Base-by-base conservation (phyloP, 192 early-diverging fungal species). In the Gryganskiella cystojenkinii region DNA sequence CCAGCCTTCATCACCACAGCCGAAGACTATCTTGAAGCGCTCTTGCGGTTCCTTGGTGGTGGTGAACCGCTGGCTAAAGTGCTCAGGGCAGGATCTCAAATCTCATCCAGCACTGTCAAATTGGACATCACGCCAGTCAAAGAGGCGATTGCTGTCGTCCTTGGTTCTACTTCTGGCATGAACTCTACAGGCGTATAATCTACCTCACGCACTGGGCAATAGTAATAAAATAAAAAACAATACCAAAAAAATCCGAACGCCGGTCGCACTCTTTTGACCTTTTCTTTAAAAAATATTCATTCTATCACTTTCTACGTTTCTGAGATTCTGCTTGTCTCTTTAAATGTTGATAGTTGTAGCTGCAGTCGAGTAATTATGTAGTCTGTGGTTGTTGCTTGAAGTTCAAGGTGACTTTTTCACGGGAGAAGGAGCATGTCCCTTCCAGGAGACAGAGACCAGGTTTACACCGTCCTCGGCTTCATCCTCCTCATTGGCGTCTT, bases 41-140 rank as follows among this genome's bases (percentile, higher is more conserved):
- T 76, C 4, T 20, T 76, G 1, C 51, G 46, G 24, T 31, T 76
- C 40, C 46, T 76, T 1, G 73, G 73, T 2, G 73, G 73, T 0
- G 73, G 73, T 7, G 54, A 62, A 20, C 73, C 73, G 10, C 34
- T 76, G 4, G 73, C 73, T 2, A 54, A 42, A 10, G 73, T 76
- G 8, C 51, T 76, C 27, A 42, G 57, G 9, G 62, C 57, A 27
- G 60, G 71, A 27, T 49, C 71, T 0, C 52, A 73, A 34, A 46
- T 54, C 30, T 46, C 62, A 1, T 20, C 27, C 0, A 27, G n/a
- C 10, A 22, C 52, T n/a, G n/a, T 50, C 19, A 47, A 51, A 3
- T 22, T 43, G 8, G 54, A 24, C 25, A n/a, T 42, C 17, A 37
- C 55, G 7, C 25, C 65, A 46, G 44, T 24, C 9, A 17, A 24